Evolutionary conservation across 2,329 filamentous ascomycete genomes (phyloP).

Genomic region (Cylindrodendrum hubeiense): DNA sequence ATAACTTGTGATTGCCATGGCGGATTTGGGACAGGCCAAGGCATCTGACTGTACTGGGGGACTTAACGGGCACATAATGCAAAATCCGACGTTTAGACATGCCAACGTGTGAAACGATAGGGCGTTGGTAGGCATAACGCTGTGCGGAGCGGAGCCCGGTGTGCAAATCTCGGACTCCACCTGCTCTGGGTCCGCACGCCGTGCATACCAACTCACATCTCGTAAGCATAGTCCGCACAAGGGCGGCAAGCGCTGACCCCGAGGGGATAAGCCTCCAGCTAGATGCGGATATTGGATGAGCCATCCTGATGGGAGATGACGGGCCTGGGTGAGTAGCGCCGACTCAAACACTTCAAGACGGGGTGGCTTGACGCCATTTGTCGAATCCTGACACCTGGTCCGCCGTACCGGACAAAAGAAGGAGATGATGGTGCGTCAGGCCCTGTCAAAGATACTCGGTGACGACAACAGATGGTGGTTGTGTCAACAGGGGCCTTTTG

Average conservation of each 20-base stretch:
- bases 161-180: conserved; percentile 39
- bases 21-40: conserved; percentile 1
- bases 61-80: conserved; percentile 32
- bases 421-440: conserved; percentile 1
- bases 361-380: conserved; percentile 24
- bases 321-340: conserved; percentile 5
- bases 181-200: conserved; percentile 34
- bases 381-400: conserved; percentile 26
- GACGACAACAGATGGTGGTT: conserved; percentile 5
- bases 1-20: conserved; percentile 27
- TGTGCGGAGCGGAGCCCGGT: conserved; percentile 27
- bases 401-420: conserved; percentile 31
- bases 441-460: conserved; percentile 7
- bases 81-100: conserved; percentile 36
- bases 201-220: conserved; percentile 29
- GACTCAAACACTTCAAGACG: conserved; percentile 7
- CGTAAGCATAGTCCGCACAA: conserved; percentile 40
- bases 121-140: conserved; percentile 39
- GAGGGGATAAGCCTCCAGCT: conserved; percentile 24
- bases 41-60: conserved; percentile 30
- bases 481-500: conserved; percentile 18
- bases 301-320: conserved; percentile 21
- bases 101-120: conserved; percentile 14
- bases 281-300: conserved; percentile 32
- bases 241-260: conserved; percentile 37